Percentiles rank a stretch among this genome's conserved stretches.
phyloP scores from a whole-genome alignment of 768 basidiomycete species.

The Leccinellum rugosiceps region DNA sequence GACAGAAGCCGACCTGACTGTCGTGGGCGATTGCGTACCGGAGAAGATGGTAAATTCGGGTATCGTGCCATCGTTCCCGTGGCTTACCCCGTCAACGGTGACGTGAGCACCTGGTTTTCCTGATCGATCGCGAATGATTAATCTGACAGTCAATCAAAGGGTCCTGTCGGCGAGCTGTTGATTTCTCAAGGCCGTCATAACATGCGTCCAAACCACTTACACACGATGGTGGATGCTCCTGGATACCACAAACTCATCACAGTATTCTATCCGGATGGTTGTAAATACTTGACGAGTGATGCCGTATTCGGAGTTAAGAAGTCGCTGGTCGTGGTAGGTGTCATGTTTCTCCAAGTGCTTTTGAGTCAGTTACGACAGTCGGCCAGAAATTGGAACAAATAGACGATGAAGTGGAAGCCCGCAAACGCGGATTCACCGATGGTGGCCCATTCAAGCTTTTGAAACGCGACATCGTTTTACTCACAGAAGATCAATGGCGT shows the following conservation, averaged over 20 bases:
- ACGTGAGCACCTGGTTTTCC: constrained; percentile 36
- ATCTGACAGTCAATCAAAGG: constrained; percentile 34
- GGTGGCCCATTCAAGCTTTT: constrained; percentile 48
- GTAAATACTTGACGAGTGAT: constrained; percentile 64
- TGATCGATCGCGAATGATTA: neutral
- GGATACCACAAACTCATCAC: constrained; percentile 74
- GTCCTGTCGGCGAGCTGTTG: constrained; percentile 68
- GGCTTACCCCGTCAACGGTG: constrained; percentile 70
- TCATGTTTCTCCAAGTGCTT: neutral
- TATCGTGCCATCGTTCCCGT: constrained; percentile 70
- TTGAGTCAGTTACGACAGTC: neutral
- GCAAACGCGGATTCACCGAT: constrained; percentile 46
- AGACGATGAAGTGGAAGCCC: constrained; percentile 50
- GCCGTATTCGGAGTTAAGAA: constrained; percentile 81
- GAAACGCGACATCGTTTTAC: constrained; percentile 43
- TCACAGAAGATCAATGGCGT: constrained; percentile 40
- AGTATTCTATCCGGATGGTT: constrained; percentile 70
- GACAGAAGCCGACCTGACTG: constrained; percentile 62
- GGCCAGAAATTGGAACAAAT: constrained; percentile 51
- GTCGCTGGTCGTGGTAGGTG: constrained; percentile 69
- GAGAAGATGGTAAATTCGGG: constrained; percentile 60
- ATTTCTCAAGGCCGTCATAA: constrained; percentile 59
- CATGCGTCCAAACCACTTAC: constrained; percentile 78
- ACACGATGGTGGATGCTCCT: constrained; percentile 66
- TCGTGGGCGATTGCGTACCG: constrained; percentile 59